Percentiles rank a stretch among this genome's conserved stretches.
Evolutionary conservation across 768 basidiomycete species (phyloP).

Genomic region (Collybiopsis confluens): DNA sequence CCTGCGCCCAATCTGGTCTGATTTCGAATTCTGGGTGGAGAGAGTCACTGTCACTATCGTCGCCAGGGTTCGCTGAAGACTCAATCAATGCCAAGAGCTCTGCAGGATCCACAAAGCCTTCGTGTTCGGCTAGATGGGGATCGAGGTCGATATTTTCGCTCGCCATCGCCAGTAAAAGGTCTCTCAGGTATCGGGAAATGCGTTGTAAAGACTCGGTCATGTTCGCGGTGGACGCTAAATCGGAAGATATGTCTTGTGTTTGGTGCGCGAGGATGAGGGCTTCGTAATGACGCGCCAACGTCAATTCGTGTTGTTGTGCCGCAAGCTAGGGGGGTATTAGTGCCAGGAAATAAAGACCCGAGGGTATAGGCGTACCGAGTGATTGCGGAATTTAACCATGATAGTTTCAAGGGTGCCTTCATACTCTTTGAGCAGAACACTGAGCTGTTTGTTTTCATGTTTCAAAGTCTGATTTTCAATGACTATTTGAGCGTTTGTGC

Average conservation of each 20-base stretch:
- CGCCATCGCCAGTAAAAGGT: slow-evolving; percentile 63
- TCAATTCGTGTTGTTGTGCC: slow-evolving; percentile 87
- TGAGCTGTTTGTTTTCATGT: slow-evolving; percentile 95
- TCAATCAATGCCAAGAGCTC: slow-evolving; percentile 41
- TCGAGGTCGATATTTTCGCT: slow-evolving; percentile 55
- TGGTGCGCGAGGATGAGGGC: slow-evolving; percentile 66
- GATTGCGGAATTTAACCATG: slow-evolving; percentile 92
- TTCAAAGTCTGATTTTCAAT: slow-evolving; percentile 91
- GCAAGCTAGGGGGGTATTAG: slow-evolving; percentile 53
- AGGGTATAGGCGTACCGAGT: slow-evolving; percentile 59
- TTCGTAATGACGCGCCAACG: slow-evolving; percentile 88
- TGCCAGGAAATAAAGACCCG: slow-evolving; percentile 2
- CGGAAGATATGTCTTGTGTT: slow-evolving; percentile 47
- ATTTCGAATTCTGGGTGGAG: slow-evolving; percentile 31
- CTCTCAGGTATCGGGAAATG: slow-evolving; percentile 65
- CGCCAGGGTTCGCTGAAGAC: slow-evolving; percentile 23
- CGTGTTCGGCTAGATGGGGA: slow-evolving; percentile 43
- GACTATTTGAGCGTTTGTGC: slow-evolving; percentile 81
- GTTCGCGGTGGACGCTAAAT: slow-evolving; percentile 56
- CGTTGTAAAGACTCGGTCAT: slow-evolving; percentile 66
- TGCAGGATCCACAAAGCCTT: slow-evolving; percentile 31
- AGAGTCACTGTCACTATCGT: slow-evolving; percentile 19
- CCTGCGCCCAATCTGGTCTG: slow-evolving; percentile 78
- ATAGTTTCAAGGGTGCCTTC: slow-evolving; percentile 92
- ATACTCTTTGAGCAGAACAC: slow-evolving; percentile 86